Evolutionary conservation across 306 rosid genomes (phyloP), one percentile per base, ranked within the genome.

Genomic region (Corylus heterophylla): DNA sequence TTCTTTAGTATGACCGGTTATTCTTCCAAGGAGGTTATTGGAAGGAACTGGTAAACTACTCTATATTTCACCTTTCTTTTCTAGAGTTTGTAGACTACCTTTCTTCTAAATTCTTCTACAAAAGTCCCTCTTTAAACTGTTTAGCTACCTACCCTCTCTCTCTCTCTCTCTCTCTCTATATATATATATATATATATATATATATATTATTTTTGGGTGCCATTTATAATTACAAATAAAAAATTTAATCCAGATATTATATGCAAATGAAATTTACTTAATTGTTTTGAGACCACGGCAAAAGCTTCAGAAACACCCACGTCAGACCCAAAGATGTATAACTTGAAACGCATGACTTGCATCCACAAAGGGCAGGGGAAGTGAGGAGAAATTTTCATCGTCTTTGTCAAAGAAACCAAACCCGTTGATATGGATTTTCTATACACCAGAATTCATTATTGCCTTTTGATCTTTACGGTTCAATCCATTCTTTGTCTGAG

Each of bases 1-100:
- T 95, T 95, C 77, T 92, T 92, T 59, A 58, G 31, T 5, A 95
- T 95, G 97, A 95, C 98, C 22, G 98, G 98, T 49, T 95, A 95
- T 72, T 82, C 98, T 69, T 63, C 91, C 8, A 88, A 91, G 86
- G 98, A 95, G 83, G 75, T 95, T 72, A 85, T 95, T 79, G 98
- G 98, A 75, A 89, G 89, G 85, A 95, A 92, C 85, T 95, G 98
- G 98, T 95, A 79, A 85, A 93, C 52, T 35, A 4, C 29, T 17
- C 3, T 31, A 31, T 31, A 31, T 68, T 68, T 42, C 14, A 10
- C 25, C 48, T 42, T 42, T 11, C 37, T 59, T 25, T 25, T 25
- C 16, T 0, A 9, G 66, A 2, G 25, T 59, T 4, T 49, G 14
- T 2, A 48, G 9, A 48, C 51, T 48, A 2, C 51, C 25, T 22